These are phyloP conservation scores for Cucurbita maxima DNA, from an alignment of 306 rosid species.

Conservation along the genomic window DNA sequence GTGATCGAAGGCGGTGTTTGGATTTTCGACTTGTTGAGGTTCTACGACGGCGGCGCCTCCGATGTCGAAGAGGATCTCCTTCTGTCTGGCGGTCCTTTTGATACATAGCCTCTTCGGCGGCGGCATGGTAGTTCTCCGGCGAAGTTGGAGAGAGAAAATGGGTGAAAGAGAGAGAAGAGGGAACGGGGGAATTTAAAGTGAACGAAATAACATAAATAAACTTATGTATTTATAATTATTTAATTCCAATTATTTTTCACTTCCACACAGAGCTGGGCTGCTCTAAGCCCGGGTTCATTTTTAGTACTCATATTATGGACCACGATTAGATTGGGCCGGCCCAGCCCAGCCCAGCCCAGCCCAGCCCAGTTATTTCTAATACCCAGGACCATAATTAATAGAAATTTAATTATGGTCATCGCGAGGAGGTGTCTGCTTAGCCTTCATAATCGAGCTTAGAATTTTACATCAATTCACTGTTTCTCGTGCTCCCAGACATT, in stretches of 20 bases:
- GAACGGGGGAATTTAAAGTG: not conserved
- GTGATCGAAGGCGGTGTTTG: not conserved
- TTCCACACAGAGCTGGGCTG: too few species aligned
- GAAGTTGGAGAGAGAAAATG: not conserved
- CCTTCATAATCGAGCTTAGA: not conserved
- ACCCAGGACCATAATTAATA: too few species aligned
- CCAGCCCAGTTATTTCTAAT: too few species aligned
- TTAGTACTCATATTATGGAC: too few species aligned
- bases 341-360: too few species aligned
- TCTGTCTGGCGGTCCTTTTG: conserved; percentile 65
- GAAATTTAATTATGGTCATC: too few species aligned
- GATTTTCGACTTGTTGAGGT: not conserved
- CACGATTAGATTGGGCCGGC: too few species aligned
- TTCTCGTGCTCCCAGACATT: not conserved
- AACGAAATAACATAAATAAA: not conserved
- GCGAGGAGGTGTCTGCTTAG: too few species aligned
- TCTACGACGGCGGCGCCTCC: not conserved
- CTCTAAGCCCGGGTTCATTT: too few species aligned
- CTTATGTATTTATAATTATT: too few species aligned
- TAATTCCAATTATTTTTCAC: too few species aligned
- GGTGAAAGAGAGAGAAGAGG: not conserved
- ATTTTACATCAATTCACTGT: not conserved
- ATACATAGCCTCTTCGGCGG: conserved; percentile 65
- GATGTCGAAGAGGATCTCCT: conserved; percentile 61
- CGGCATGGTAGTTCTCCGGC: conserved; percentile 31